Base-by-base conservation (phyloP, 116 monocot species). In the Posidonia oceanica region DNA sequence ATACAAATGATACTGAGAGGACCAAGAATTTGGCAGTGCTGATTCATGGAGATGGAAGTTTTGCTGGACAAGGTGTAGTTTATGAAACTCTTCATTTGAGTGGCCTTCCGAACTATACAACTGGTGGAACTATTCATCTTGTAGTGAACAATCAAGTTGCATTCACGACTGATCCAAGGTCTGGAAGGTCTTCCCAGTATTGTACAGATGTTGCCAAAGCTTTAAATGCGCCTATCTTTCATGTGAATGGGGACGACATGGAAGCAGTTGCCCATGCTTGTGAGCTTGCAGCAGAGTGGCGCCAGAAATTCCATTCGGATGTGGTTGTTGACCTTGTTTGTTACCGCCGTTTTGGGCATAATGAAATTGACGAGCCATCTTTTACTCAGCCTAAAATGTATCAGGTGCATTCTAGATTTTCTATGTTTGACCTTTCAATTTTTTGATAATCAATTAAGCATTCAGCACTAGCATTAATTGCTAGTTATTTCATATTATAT, bases 201-300 rank as follows among this genome's bases (percentile, higher is more conserved):
- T 93, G 93, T 60, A 88, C 93, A n/a, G 93, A 93, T 82, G 93
- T 93, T 71, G 93, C 93, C 14, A 93, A 93, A 67, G 86, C 93
- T 5, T 69, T 93, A 60, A 69, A 73, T 82, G 86, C 78, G 23
- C 93, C 93, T 60, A 93, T 93, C 68, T 93, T 93, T 38, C 88
- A 93, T 80, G 93, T 88, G 7, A 93, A 88, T 80, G 93, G 93
- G n/a, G 93, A 88, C 75, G 93, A 93, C 70, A 84, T 93, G 74
- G 93, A 93, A 78, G 93, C 92, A 16, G 84, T 92, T 71, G 92
- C 86, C 57, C 82, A 80, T 82, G 92, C 72, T 59, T 88, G 84
- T 75, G 86, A 88, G 76, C 86, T 92, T 70, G 92, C 92, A n/a
- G 86, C 86, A 48, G 92, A 92, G 73, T 92, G 92, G 92, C 79